A percentile compares a stretch with the other conserved stretches of the same genome.
phyloP scores from a whole-genome alignment of 352 stramenopile genomes.

The Phytophthora sp. region DNA sequence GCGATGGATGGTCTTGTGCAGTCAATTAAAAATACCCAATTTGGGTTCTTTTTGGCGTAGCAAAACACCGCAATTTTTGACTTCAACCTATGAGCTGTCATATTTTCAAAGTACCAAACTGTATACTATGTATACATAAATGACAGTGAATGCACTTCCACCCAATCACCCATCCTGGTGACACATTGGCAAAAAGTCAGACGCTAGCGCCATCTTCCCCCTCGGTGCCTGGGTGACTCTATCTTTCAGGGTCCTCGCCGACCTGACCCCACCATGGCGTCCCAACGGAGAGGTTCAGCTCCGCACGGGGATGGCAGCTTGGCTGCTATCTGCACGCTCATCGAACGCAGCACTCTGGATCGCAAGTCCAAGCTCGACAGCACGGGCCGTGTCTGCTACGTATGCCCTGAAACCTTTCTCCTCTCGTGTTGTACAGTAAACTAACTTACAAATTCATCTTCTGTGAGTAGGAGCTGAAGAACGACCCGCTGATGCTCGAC shows the following conservation, averaged over 20 bases:
- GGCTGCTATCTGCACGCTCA: slow-evolving; percentile 81
- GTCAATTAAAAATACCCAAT: slow-evolving; percentile 10
- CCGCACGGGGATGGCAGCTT: slow-evolving; percentile 60
- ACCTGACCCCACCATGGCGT: slow-evolving; percentile 27
- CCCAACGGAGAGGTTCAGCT: slow-evolving; percentile 46
- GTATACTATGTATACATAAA: no score
- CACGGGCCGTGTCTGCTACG: slow-evolving; percentile 81
- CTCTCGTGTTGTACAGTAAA: neutral
- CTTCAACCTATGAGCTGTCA: no score
- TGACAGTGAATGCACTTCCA: no score
- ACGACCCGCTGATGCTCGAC: slow-evolving; percentile 83
- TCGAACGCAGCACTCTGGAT: slow-evolving; percentile 83
- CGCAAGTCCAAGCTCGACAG: slow-evolving; percentile 90
- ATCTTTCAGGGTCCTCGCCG: no score
- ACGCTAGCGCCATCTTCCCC: slow-evolving; percentile 20
- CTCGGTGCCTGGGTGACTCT: no score
- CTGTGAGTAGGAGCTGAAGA: slow-evolving; percentile 79
- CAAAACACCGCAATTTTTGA: neutral
- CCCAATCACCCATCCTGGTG: no score
- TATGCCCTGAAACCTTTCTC: slow-evolving; percentile 28
- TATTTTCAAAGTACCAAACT: no score
- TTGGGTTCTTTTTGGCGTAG: neutral
- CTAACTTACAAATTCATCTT: neutral
- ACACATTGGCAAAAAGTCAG: neutral
- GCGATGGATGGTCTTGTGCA: slow-evolving; percentile 17